Conservation (phyloP, 805 yeast species). For the Schwanniomyces occidentalis region DNA sequence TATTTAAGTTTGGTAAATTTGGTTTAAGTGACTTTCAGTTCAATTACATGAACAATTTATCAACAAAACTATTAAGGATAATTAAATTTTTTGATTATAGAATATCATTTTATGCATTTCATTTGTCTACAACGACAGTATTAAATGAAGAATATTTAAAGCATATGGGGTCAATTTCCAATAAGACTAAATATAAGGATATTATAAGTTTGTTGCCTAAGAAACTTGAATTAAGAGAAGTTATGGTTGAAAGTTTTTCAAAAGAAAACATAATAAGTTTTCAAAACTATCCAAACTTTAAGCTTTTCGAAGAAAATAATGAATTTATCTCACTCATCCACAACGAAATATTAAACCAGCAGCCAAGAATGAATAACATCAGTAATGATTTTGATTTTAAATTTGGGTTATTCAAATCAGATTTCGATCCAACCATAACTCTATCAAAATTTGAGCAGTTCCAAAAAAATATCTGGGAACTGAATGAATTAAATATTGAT, state of each 20-base stretch:
- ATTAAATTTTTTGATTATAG: conserved; percentile 36
- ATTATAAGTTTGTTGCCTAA: conserved; percentile 14
- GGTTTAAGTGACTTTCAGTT: conserved; percentile 18
- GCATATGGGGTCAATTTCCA: conserved; percentile 4
- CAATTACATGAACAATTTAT: conserved; percentile 20
- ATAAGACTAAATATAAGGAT: conserved; percentile 13
- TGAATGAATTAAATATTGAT: conserved; percentile 9
- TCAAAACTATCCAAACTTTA: conserved; percentile 20
- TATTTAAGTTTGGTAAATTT: conserved; percentile 17
- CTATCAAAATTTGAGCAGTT: conserved; percentile 9
- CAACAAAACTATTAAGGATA: conserved; percentile 28
- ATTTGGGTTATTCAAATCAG: conserved; percentile 26
- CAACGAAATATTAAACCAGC: conserved; percentile 2
- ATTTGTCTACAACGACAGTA: conserved; percentile 19
- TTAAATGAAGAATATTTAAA: conserved; percentile 20
- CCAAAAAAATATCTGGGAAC: conserved; percentile 10
- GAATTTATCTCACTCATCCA: conserved; percentile 2
- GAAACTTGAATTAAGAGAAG: conserved; percentile 19
- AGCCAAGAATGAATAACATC: conserved; percentile 10
- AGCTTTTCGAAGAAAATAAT: conserved; percentile 7
- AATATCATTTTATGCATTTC: conserved; percentile 25
- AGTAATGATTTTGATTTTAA: conserved; percentile 18
- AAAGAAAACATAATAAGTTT: conserved; percentile 11
- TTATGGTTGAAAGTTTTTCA: conserved; percentile 15
- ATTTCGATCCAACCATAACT: conserved; percentile 23